Evolutionary conservation across 2,329 filamentous ascomycete genomes (phyloP), one percentile per base, ranked within the genome.

Genomic region (Camillea tinctor): DNA sequence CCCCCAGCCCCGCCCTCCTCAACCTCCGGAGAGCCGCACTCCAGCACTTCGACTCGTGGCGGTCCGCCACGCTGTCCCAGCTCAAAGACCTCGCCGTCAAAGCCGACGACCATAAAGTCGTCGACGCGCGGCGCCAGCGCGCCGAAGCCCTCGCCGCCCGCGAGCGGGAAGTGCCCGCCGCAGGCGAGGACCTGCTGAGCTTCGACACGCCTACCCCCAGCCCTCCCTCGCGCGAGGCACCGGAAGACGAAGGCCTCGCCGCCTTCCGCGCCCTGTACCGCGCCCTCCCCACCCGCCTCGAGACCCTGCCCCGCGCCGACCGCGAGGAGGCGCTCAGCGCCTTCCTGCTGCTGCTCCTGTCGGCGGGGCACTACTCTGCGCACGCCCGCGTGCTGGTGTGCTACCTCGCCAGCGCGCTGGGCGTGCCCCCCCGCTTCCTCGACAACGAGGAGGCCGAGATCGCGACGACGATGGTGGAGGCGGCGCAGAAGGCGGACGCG

Each of bases 41-140:
- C 13, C 77, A 81, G 50, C 85, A 91, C 69, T 91, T 93, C 68
- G 87, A 92, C 63, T 84, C 87, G n/a, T 97, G 93, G 93, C 81
- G 87, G 60, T 82, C 85, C 23, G 82, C 86, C 30, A 87, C 94
- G 1, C 79, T 93, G n/a, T 76, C 81, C 19, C 84, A 88, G 51
- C 80, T 96, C 0, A 87, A 86, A 53, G 89, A 94, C 66, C 84
- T 92, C 3, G 76, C 88, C 13, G 79, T 83, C 13, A 76, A 79
- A 2, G 74, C 80, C 11, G 81, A 84, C 57, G 79, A 79, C 36
- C 73, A 73, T 60, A 79, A 79, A 68, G 79, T 83, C 54, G 66
- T 77, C 50, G 78, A 76, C 15, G 80, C 81, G 64, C 76, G 83
- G 21, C 75, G 76, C 55, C 77, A 76, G 67, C 79, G 80, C 50